A percentile compares a stretch with the other conserved stretches of the same genome.
These are phyloP conservation scores for Liriodendron chinense DNA, from an alignment of 164 flowering plant genomes.

Conservation along the genomic window DNA sequence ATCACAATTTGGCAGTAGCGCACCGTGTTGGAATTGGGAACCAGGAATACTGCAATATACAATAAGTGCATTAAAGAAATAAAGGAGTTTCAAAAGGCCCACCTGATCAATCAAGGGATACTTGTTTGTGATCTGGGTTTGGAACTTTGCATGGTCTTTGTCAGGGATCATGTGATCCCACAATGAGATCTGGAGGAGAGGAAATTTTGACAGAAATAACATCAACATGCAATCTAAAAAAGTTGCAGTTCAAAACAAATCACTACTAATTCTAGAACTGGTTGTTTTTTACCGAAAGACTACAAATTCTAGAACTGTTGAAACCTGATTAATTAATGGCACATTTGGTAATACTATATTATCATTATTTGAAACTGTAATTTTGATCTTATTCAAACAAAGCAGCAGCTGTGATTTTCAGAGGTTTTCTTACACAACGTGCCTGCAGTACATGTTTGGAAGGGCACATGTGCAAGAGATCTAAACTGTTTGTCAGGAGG, in stretches of 20 bases:
- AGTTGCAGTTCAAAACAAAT: neutral
- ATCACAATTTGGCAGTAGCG: too few species aligned
- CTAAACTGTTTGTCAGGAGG: too few species aligned
- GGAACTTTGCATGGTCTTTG: slow-evolving; percentile 16
- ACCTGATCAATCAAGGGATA: slow-evolving; percentile 21
- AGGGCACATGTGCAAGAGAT: too few species aligned
- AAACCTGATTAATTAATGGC: too few species aligned
- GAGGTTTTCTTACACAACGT: too few species aligned
- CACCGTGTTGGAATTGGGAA: too few species aligned
- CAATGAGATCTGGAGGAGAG: slow-evolving; percentile 17
- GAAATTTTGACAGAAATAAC: neutral
- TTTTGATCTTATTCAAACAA: too few species aligned
- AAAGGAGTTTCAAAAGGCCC: neutral
- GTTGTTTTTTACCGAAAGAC: neutral
- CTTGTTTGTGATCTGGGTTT: slow-evolving; percentile 7
- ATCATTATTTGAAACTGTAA: too few species aligned
- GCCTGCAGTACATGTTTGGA: too few species aligned
- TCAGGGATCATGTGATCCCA: slow-evolving; percentile 25
- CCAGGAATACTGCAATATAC: too few species aligned
- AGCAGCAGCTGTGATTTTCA: too few species aligned
- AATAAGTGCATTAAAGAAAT: neutral
- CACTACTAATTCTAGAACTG: neutral
- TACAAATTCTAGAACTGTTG: neutral
- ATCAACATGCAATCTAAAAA: neutral
- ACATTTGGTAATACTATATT: too few species aligned